phyloP scores from a whole-genome alignment of 352 stramenopile genomes.

The Pythium sukuiense region DNA sequence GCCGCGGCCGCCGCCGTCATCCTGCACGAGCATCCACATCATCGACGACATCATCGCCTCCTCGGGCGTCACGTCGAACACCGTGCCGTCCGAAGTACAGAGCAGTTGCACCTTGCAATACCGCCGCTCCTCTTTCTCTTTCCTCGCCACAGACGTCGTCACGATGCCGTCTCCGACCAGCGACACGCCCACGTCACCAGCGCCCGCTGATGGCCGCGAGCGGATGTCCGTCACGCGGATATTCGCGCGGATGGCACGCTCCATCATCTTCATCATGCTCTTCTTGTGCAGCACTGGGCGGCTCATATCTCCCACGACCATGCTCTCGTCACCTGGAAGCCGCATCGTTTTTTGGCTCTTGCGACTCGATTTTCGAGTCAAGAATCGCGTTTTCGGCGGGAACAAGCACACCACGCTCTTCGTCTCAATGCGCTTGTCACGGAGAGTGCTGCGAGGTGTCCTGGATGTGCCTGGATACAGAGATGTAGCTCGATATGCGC shows the following conservation, averaged over 20 bases:
- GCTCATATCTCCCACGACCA: background rate
- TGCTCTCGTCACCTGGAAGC: conserved; percentile 3
- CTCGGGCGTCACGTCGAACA: conserved; percentile 78
- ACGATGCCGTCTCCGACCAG: background rate
- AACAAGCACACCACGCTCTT: background rate
- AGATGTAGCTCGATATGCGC: background rate
- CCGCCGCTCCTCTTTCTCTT: conserved; percentile 10
- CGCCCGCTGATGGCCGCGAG: background rate
- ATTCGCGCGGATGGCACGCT: conserved; percentile 2
- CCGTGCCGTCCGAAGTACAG: conserved; percentile 54
- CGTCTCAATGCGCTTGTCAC: background rate
- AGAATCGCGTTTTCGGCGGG: conserved; percentile 6
- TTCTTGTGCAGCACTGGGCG: conserved; percentile 7
- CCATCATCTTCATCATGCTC: conserved; percentile 18
- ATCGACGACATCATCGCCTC: conserved; percentile 88
- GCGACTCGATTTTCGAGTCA: conserved; percentile 1
- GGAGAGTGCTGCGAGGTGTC: background rate
- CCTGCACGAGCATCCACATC: conserved; percentile 76
- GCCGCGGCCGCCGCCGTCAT: conserved; percentile 50
- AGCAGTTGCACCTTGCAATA: conserved; percentile 75
- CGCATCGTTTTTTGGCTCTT: background rate
- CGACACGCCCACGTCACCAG: background rate
- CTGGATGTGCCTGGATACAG: background rate
- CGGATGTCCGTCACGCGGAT: background rate
- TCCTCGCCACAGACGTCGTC: background rate